Evolutionary conservation across 2,329 filamentous ascomycete genomes (phyloP), one percentile per base, ranked within the genome.

Genomic region (Phialocephala subalpina): DNA sequence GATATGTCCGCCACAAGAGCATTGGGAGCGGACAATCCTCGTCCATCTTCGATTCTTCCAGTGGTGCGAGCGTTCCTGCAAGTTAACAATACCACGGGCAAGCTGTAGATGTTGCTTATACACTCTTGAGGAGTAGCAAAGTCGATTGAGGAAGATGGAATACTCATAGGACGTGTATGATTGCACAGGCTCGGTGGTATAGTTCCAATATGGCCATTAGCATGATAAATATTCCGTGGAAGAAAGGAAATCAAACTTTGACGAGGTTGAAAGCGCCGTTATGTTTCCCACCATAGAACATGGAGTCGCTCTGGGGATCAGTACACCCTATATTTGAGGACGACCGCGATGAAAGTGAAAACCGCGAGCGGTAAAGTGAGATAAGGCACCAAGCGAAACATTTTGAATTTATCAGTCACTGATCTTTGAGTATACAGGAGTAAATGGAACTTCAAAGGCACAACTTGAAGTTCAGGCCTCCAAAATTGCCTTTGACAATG

Each of bases 221-320:
- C 16, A 7, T 3, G 25, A 14, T 2, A 20, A 33, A 4, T 5
- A 33, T 33, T 55, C 25, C 9, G 5, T 16, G 5, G 25, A 35
- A 16, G 52, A 55, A 6, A 33, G 25, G 52, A 20, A 16, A 33
- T 3, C 52, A 14, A 16, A 55, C 25, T 6, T 55, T 55, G 27
- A 55, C 52, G 14, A 55, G 25, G n/a, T 55, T 55, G 25, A 55
- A 55, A 55, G 52, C 52, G 11, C 16, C 33, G 52, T 55, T 55
- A 5, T 55, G n/a, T n/a, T n/a, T n/a, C n/a, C n/a, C n/a, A n/a
- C n/a, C n/a, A n/a, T n/a, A n/a, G n/a, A n/a, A n/a, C n/a, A n/a
- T n/a, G n/a, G n/a, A n/a, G n/a, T n/a, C n/a, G n/a, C n/a, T n/a
- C n/a, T n/a, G n/a, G n/a, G n/a, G n/a, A n/a, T n/a, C n/a, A n/a